Conservation (phyloP, 1,139 yeast species). For the Candida sp. region DNA sequence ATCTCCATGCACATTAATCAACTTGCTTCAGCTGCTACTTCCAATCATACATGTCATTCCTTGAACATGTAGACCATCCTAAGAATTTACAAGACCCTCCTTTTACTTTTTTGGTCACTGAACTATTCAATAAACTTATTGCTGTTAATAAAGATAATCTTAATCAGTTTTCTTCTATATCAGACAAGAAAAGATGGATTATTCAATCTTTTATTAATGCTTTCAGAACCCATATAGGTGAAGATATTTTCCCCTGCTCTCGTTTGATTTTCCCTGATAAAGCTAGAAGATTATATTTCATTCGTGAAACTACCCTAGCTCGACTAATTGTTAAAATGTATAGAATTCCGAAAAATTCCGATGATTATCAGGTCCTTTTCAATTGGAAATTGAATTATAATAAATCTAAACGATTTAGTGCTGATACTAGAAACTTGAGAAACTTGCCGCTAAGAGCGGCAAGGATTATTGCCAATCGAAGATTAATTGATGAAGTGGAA, state of each 20-base stretch:
- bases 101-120: constrained; percentile 26
- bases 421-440: constrained; percentile 25
- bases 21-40: too few relatives aligned
- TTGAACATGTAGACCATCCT: constrained; percentile 12
- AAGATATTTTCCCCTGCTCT: constrained; percentile 66
- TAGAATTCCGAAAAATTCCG: constrained; percentile 32
- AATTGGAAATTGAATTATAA: constrained; percentile 41
- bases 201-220: constrained; percentile 47
- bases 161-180: constrained; percentile 23
- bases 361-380: constrained; percentile 29
- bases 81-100: constrained; percentile 21
- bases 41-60: constrained; percentile 4
- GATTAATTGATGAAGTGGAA: constrained; percentile 20
- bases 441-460: constrained; percentile 45
- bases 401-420: constrained; percentile 11
- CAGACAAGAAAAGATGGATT: constrained; percentile 29
- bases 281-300: constrained; percentile 50
- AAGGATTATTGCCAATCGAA: constrained; percentile 45
- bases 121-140: constrained; percentile 31
- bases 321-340: constrained; percentile 36
- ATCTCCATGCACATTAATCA: too few relatives aligned
- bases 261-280: constrained; percentile 61
- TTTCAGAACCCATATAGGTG: constrained; percentile 68
- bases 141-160: constrained; percentile 23
- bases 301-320: constrained; percentile 51